A percentile compares a stretch with the other conserved stretches of the same genome.
These are phyloP conservation scores for Tulasnella sp. DNA, from an alignment of 768 basidiomycete genomes.

Conservation along the genomic window DNA sequence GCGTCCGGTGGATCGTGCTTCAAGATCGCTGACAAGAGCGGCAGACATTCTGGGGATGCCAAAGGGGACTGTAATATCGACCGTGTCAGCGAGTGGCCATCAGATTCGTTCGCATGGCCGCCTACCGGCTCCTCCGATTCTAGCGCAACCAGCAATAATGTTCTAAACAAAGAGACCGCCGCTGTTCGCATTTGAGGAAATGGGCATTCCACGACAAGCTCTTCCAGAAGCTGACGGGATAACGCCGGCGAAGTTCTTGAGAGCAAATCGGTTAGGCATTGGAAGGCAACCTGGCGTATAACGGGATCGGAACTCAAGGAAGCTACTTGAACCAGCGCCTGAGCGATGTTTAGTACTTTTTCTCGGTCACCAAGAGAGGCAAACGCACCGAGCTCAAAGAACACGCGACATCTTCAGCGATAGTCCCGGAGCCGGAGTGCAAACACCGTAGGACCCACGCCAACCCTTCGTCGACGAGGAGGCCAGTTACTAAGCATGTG, in stretches of 20 bases:
- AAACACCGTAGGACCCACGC: slow-evolving; percentile 20
- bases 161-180: neutral
- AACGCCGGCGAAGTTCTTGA: neutral
- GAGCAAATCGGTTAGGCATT: neutral
- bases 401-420: neutral
- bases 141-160: neutral
- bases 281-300: slow-evolving; percentile 12
- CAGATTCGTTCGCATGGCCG: neutral
- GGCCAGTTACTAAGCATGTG: neutral
- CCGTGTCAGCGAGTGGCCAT: neutral
- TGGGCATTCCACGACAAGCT: slow-evolving; percentile 20
- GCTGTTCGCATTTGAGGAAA: slow-evolving; percentile 29
- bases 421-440: neutral
- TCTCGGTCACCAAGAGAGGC: neutral
- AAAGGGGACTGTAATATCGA: neutral
- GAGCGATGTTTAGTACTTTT: neutral
- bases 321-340: neutral
- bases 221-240: slow-evolving; percentile 13
- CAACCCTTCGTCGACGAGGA: slow-evolving; percentile 1
- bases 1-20: neutral
- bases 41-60: neutral
- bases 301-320: neutral
- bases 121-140: neutral
- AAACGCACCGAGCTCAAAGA: slow-evolving; percentile 21
- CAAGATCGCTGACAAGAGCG: neutral